These are phyloP conservation scores for Ceratopteris richardii DNA, from an alignment of 75 land plant species.

Conservation along the genomic window DNA sequence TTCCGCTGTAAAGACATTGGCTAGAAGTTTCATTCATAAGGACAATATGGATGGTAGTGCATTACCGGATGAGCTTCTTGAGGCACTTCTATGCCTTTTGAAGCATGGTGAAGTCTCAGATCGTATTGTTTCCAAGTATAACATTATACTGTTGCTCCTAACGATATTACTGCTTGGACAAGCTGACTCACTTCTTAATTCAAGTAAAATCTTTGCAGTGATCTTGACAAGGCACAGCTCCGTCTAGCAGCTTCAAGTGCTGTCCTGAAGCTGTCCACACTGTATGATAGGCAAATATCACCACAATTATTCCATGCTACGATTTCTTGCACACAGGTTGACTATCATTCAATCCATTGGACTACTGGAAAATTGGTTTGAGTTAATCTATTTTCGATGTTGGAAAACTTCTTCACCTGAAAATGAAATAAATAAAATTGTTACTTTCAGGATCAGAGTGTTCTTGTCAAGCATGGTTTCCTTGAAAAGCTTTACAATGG, in stretches of 20 bases:
- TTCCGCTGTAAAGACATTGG: conserved; percentile 64
- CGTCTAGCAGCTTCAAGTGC: conserved; percentile 67
- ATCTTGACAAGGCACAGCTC: conserved; percentile 37
- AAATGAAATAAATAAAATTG: no score
- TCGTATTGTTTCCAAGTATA: conserved; percentile 19
- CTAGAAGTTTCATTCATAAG: conserved; percentile 48
- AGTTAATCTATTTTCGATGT: no score
- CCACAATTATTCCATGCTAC: conserved; percentile 39
- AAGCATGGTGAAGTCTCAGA: conserved; percentile 23
- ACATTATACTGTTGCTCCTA: not conserved
- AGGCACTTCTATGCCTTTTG: conserved; percentile 29
- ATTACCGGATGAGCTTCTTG: conserved; percentile 27
- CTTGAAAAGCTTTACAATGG: conserved; percentile 39
- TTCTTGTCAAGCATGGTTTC: conserved; percentile 28
- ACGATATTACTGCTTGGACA: not conserved
- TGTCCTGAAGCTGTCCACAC: conserved; percentile 44
- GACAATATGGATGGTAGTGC: conserved; percentile 13
- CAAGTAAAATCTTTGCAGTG: conserved; percentile 30
- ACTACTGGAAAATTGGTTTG: no score
- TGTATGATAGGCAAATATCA: conserved; percentile 57
- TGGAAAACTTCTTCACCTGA: no score
- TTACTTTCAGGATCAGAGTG: conserved; percentile 41
- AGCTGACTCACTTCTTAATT: not conserved
- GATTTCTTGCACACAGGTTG: conserved; percentile 48
- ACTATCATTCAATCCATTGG: no score